A percentile compares a stretch with the other conserved stretches of the same genome.
Evolutionary conservation across 2,329 filamentous ascomycete genomes (phyloP).

Genomic region (Berkeleyomyces basicola): DNA sequence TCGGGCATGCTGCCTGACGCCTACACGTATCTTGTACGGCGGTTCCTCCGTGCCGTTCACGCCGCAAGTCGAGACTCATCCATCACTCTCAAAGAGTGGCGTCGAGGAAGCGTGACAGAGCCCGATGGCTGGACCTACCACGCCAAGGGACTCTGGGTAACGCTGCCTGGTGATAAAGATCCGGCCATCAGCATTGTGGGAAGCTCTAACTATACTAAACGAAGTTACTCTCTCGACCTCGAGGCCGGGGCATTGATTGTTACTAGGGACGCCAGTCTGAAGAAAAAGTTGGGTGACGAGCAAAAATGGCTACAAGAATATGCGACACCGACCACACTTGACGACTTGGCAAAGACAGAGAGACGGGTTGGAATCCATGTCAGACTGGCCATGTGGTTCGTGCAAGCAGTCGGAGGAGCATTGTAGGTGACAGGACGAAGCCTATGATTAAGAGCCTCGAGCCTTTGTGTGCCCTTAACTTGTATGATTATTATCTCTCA

Average conservation of each 20-base stretch:
- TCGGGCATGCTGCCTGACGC: conserved; percentile 82
- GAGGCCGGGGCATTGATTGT: conserved; percentile 80
- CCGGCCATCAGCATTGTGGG: conserved; percentile 74
- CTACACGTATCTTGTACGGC: conserved; percentile 73
- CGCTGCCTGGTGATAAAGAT: conserved; percentile 44
- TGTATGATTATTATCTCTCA: conserved; percentile 1
- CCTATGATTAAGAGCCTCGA: neutral
- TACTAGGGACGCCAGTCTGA: conserved; percentile 57
- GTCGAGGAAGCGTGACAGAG: conserved; percentile 60
- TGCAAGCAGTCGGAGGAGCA: conserved; percentile 71
- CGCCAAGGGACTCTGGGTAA: conserved; percentile 89
- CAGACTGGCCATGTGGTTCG: conserved; percentile 84
- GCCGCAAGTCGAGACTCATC: conserved; percentile 31
- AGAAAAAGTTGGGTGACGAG: conserved; percentile 59
- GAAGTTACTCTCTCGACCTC: conserved; percentile 81
- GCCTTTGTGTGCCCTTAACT: neutral
- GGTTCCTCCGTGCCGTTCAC: conserved; percentile 51
- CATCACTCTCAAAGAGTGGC: conserved; percentile 76
- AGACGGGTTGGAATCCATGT: conserved; percentile 75
- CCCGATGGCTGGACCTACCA: conserved; percentile 92
- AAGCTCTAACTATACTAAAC: conserved; percentile 88
- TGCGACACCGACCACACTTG: conserved; percentile 48
- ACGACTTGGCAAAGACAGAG: conserved; percentile 68
- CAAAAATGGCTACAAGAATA: conserved; percentile 64
- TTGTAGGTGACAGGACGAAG: conserved; percentile 32